Evolutionary conservation across 2,329 filamentous ascomycete genomes (phyloP).

Genomic region (Diplocarpon mali): DNA sequence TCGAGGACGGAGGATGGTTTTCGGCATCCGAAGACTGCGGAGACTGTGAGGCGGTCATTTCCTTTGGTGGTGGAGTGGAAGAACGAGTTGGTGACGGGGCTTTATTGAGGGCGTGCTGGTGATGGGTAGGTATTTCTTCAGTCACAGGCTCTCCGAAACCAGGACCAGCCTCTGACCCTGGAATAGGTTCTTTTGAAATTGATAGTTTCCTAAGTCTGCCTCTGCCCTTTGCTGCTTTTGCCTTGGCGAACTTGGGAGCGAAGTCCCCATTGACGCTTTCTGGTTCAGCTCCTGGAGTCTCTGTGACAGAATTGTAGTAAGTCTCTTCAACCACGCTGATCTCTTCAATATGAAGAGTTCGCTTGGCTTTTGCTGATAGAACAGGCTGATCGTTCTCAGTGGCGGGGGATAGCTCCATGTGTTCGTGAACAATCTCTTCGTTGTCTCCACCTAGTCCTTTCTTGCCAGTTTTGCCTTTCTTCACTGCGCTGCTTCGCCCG

Average conservation of each 20-base stretch:
- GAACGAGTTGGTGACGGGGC: constrained; percentile 23
- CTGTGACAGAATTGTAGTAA: constrained; percentile 11
- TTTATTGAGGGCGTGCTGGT: constrained; percentile 2
- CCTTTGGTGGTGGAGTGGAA: constrained; percentile 38
- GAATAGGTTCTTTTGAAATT: not conserved
- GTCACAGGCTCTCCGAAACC: not conserved
- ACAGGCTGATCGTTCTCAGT: constrained; percentile 2
- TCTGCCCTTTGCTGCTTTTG: constrained; percentile 12
- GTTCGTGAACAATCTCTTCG: constrained; percentile 19
- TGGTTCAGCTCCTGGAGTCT: constrained; percentile 2
- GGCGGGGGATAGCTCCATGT: not conserved
- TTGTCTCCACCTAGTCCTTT: constrained; percentile 16
- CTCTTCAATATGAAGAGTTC: constrained; percentile 12
- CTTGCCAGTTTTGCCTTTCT: constrained; percentile 22
- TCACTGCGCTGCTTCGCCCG: constrained; percentile 17
- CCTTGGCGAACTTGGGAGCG: constrained; percentile 4
- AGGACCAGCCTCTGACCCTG: not conserved
- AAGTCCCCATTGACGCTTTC: constrained; percentile 5
- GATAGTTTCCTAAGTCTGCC: constrained; percentile 13
- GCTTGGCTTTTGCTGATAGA: constrained; percentile 5
- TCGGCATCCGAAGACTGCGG: constrained; percentile 72
- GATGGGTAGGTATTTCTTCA: not conserved
- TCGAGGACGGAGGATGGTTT: constrained; percentile 64
- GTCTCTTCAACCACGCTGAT: constrained; percentile 9
- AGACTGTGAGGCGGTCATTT: constrained; percentile 53